Base-by-base conservation (phyloP, 305 asterid species). In the Fraxinus nigra region DNA sequence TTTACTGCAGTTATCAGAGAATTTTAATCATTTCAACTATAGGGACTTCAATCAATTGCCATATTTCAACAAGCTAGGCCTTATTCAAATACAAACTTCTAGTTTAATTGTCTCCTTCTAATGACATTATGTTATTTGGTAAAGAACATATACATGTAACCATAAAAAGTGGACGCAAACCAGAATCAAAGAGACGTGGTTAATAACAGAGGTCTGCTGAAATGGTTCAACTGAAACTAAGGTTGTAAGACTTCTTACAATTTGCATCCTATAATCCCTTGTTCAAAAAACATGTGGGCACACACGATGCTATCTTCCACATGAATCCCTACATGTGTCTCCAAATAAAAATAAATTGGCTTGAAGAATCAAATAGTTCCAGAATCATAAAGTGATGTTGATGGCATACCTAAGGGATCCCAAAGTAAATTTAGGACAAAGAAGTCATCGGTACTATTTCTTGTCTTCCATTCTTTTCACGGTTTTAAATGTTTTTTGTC, bases 351-450 rank as follows among this genome's bases (percentile, higher is more conserved):
- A 79, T 67, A 85, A 73, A 87, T 77, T 82, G 91, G 86, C 87
- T 61, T 77, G 69, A 86, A 82, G 89, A 81, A 86, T 83, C 90
- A 84, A 80, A 80, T 72, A 77, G 43, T 85, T 80, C 78, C 86
- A 83, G 82, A 83, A 88, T 81, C 84, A 88, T 81, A 35, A 85
- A 86, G 77, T 81, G 85, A 87, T 70, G 88, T 87, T 88, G 92
- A 91, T 84, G 80, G 70, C 78, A 74, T 24, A 67, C 82, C 34
- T 70, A 81, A 51, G 46, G 83, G 82, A 86, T 87, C 90, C 86
- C 89, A 87, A 38, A 87, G 87, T 85, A 54, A 32, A 84, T 82
- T 85, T 79, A 76, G 40, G 30, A 56, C 82, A 75, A 78, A 84
- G 30, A 72, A 76, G 51, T 72, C 79, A 65, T 72, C 54, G 2